Base-by-base conservation (phyloP, 2,329 filamentous ascomycete species). In the Paracamarosporium sp. region DNA sequence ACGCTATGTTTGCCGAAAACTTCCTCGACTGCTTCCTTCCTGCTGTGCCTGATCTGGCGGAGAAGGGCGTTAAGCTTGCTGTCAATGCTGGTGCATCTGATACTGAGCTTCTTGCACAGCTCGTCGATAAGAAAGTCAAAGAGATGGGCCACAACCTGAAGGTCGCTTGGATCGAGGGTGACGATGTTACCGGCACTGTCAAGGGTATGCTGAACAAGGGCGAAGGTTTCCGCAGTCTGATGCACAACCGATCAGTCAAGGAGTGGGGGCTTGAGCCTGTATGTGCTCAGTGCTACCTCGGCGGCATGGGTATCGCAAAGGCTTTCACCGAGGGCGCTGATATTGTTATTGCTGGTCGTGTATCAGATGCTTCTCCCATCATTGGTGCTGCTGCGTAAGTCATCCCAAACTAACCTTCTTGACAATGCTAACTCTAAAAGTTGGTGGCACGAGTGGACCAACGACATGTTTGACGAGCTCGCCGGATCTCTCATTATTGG, bases 21-120 rank as follows among this genome's bases (percentile, higher is more conserved):
- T 83, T 85, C 59, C 74, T 85, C 36, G 79, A 83, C 64, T 79
- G 81, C 27, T 77, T 79, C 11, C 72, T 73, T 9, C 78, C 77
- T 22, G 78, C 77, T 55, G 71, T 71, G 55, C 70, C 56, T n/a
- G 59, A 71, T 54, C 55, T 75, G 5, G 66, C 67, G 1, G 64
- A 60, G 9, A 63, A 68, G 45, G 64, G 66, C 11, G 70, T 72
- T 58, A 74, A 72, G 52, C 52, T 74, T 7, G 69, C 69, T 20
- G 70, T 69, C 25, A 75, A 75, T 54, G 72, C 71, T 36, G 72
- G 72, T 27, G 72, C 71, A 11, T 67, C 64, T 1, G 69, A 73
- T 43, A 72, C 72, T 0, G 63, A 69, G 48, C 50, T 67, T 25
- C 61, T 74, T 7, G 64, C 64, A 15, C 58, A 72, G 44, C 57